Percentiles rank a stretch among this genome's conserved stretches.
Conservation (phyloP, 1,139 yeast species). For the Blastobotrys arbuscula region DNA sequence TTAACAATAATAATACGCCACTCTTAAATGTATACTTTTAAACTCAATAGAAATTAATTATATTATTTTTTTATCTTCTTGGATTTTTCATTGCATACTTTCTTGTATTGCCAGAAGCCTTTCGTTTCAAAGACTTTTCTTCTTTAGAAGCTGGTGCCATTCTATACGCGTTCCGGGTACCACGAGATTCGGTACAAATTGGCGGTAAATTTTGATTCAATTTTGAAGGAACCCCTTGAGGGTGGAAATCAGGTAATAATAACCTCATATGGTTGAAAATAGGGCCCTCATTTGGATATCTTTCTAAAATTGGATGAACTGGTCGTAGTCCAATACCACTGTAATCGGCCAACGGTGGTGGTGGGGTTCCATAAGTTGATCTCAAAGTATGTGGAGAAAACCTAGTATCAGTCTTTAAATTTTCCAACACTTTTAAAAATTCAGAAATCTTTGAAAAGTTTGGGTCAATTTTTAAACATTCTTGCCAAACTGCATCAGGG, state of each 20-base stretch:
- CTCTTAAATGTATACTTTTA: neutral
- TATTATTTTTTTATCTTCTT: neutral
- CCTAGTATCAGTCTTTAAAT: constrained; percentile 7
- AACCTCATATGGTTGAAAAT: constrained; percentile 9
- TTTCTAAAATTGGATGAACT: constrained; percentile 7
- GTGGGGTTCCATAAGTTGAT: constrained; percentile 4
- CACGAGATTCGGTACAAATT: constrained; percentile 5
- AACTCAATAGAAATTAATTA: neutral
- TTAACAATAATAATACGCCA: neutral
- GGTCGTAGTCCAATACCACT: constrained; percentile 9
- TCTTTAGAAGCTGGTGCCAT: neutral
- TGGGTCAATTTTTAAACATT: constrained; percentile 1
- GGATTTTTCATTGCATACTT: neutral
- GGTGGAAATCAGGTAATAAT: constrained; percentile 7
- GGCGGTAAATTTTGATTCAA: constrained; percentile 5
- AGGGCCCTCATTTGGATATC: constrained; percentile 4
- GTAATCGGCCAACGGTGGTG: constrained; percentile 2
- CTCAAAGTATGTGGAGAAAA: constrained; percentile 3
- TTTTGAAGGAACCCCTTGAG: constrained; percentile 5
- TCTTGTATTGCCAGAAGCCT: neutral
- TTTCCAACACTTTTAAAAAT: constrained; percentile 3
- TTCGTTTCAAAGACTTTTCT: neutral
- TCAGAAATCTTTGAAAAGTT: neutral
- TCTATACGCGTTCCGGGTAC: constrained; percentile 2
- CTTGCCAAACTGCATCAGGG: constrained; percentile 6